Conservation (phyloP, 139 green algal genomes). For the Haematococcus sp. region DNA sequence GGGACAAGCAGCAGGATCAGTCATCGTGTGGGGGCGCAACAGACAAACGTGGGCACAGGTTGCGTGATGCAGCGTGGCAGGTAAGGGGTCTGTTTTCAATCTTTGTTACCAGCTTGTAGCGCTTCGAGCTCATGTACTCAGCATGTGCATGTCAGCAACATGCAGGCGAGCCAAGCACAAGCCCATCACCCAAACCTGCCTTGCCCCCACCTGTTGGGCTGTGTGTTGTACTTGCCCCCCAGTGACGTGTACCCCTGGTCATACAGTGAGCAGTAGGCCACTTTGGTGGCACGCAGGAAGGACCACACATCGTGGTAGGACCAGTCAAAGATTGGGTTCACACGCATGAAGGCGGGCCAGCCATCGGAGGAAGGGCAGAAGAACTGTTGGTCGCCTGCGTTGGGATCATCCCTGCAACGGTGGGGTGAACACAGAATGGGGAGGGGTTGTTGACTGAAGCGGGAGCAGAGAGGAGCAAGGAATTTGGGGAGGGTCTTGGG, state of each 20-base stretch:
- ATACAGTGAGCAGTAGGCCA: slow-evolving; percentile 87
- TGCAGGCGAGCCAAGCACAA: too few relatives aligned
- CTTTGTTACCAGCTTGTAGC: too few relatives aligned
- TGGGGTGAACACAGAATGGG: not conserved
- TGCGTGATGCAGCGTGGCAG: too few relatives aligned
- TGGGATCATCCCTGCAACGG: slow-evolving; percentile 74
- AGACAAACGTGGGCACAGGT: too few relatives aligned
- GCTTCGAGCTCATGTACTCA: too few relatives aligned
- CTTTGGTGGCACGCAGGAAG: slow-evolving; percentile 61
- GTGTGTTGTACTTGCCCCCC: slow-evolving; percentile 67
- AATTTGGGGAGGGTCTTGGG: not conserved
- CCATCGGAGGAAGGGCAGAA: slow-evolving; percentile 83
- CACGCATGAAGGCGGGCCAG: slow-evolving; percentile 96
- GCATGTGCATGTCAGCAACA: too few relatives aligned
- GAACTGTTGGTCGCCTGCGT: slow-evolving; percentile 77
- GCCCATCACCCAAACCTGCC: too few relatives aligned
- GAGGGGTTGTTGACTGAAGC: not conserved
- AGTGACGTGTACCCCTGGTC: slow-evolving; percentile 88
- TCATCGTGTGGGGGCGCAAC: too few relatives aligned
- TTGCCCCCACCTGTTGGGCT: slow-evolving; percentile 62
- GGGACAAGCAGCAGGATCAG: too few relatives aligned
- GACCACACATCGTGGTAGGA: slow-evolving; percentile 90
- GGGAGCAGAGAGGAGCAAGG: not conserved
- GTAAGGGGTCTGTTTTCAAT: too few relatives aligned
- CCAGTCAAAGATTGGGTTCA: slow-evolving; percentile 97